Evolutionary conservation across 2,329 filamentous ascomycete genomes (phyloP).

Genomic region (Setomelanomma holmii): DNA sequence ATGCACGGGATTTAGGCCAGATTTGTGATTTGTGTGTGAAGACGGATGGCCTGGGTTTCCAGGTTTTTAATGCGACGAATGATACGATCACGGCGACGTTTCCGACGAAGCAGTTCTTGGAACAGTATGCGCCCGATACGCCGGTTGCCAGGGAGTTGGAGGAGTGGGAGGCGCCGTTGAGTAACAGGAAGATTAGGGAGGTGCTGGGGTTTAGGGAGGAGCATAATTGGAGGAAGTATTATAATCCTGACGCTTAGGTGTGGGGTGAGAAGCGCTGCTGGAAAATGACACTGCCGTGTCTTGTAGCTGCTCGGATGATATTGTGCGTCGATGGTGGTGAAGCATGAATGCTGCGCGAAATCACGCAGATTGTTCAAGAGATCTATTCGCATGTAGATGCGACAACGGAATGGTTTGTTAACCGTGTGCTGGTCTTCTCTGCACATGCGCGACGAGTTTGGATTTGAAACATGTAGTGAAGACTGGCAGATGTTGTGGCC

Average conservation of each 20-base stretch:
- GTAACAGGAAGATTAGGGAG: slow-evolving; percentile 66
- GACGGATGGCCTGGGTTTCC: slow-evolving; percentile 65
- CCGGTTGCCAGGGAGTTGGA: slow-evolving; percentile 64
- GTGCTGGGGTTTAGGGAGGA: slow-evolving; percentile 66
- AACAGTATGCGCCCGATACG: slow-evolving; percentile 57
- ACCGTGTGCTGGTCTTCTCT: too few species aligned
- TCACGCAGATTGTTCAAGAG: too few species aligned
- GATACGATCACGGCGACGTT: slow-evolving; percentile 64
- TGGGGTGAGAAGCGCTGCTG: neutral
- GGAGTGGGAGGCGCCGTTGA: slow-evolving; percentile 66
- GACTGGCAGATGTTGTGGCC: too few species aligned
- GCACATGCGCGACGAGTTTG: too few species aligned
- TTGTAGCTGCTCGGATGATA: too few species aligned
- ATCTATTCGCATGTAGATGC: too few species aligned
- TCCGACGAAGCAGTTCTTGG: slow-evolving; percentile 61
- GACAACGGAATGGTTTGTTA: too few species aligned
- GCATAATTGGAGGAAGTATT: slow-evolving; percentile 64
- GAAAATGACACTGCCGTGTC: too few species aligned
- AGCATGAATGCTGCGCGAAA: too few species aligned
- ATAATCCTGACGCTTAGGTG: too few species aligned
- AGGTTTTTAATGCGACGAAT: slow-evolving; percentile 71
- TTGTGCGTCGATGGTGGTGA: too few species aligned
- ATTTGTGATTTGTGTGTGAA: slow-evolving; percentile 64
- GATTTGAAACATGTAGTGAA: too few species aligned
- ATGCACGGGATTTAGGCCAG: slow-evolving; percentile 67